Evolutionary conservation across 176 grass and related monocot genomes (phyloP).

Genomic region (Pontederia crassipes): DNA sequence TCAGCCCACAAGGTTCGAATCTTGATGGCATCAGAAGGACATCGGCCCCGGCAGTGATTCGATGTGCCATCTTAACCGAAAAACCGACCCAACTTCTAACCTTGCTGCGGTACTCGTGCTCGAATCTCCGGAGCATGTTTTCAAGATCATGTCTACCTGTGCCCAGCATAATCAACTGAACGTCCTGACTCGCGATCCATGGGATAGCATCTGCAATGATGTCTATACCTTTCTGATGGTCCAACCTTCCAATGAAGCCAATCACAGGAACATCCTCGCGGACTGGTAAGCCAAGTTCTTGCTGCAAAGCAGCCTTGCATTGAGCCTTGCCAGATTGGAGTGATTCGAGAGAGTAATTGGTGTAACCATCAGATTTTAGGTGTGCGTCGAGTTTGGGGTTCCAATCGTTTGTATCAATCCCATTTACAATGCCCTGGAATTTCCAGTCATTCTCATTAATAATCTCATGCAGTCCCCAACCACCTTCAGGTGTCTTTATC

Average conservation of each 20-base stretch:
- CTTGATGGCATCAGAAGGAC: slow-evolving; percentile 89
- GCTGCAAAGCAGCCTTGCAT: slow-evolving; percentile 77
- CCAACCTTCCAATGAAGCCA: slow-evolving; percentile 86
- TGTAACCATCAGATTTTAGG: slow-evolving; percentile 72
- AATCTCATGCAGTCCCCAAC: slow-evolving; percentile 80
- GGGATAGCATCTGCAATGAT: slow-evolving; percentile 77
- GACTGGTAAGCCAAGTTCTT: slow-evolving; percentile 56
- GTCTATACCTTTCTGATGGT: slow-evolving; percentile 87
- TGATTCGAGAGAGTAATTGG: slow-evolving; percentile 67
- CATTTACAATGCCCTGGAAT: slow-evolving; percentile 86
- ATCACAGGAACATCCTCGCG: slow-evolving; percentile 49
- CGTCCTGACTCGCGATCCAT: slow-evolving; percentile 81
- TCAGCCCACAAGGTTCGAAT: slow-evolving; percentile 89
- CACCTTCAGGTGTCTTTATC: slow-evolving; percentile 80
- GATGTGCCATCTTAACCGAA: slow-evolving; percentile 78
- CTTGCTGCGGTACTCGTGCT: slow-evolving; percentile 43
- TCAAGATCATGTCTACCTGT: slow-evolving; percentile 80
- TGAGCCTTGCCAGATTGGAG: slow-evolving; percentile 62
- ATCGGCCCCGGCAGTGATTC: slow-evolving; percentile 79
- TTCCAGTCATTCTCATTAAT: slow-evolving; percentile 78
- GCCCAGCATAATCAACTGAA: slow-evolving; percentile 73
- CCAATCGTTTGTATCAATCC: slow-evolving; percentile 66
- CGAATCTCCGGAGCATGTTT: slow-evolving; percentile 60
- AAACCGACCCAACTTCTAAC: slow-evolving; percentile 87
- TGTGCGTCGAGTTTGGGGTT: slow-evolving; percentile 58